Base-by-base conservation (phyloP, 306 rosid genomes). In the Mimosa pudica region DNA sequence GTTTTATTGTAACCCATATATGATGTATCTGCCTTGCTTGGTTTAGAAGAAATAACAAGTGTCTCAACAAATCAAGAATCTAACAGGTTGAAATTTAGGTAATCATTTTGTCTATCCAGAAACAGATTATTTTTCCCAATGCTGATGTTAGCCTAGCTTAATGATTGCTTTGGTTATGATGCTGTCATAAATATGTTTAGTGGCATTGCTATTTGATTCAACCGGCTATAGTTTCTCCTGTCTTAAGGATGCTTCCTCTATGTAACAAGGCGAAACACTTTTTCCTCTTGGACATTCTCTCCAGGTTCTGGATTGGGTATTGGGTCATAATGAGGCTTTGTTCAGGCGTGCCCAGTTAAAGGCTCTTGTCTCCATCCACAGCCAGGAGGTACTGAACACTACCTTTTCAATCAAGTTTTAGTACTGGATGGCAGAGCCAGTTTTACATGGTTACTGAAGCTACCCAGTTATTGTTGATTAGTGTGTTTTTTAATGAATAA, bases 321-420 rank as follows among this genome's bases (percentile, higher is more conserved):
- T 93, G 77, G 98, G 99, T 61, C 99, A 95, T 71, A 90, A 95
- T 72, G 98, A 93, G 69, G 99, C 94, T 14, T 85, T 95, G 58
- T 93, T 93, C 83, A 88, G 98, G 86, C 93, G 99, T 57, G 94
- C 99, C 73, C 98, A 95, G 83, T 79, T 95, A 72, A 95, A 95
- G 87, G 99, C 87, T 80, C 97, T 95, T 71, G 98, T 95, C 75
- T 84, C 93, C 90, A 95, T 95, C 71, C 99, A 95, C 75, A 4
- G 99, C 83, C 84, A 82, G 85, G 99, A 95, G 97, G 98, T 93
- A 83, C 73, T 77, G 76, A 84, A 70, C 63, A 54, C 49, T 42
- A 58, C 62, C 42, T 64, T 64, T n/a, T 80, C 69, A 60, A 62
- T 60, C 61, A 79, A 76, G 60, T 74, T 47, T 14, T 60, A 24